Base-by-base conservation (phyloP, 192 early-diverging fungal genomes). In the Backusella macrospora region DNA sequence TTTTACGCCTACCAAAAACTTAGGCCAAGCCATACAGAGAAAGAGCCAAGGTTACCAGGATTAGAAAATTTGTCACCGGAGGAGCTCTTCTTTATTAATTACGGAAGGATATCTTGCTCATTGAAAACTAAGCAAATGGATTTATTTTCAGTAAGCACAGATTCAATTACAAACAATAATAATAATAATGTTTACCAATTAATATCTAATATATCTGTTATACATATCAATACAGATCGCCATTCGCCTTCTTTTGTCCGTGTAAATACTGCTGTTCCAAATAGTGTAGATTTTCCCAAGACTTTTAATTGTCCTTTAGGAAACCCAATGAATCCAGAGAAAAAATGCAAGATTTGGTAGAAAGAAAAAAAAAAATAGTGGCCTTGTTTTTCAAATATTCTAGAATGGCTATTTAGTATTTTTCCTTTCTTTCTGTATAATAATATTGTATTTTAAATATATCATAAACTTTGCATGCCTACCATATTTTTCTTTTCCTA, bases 41-140 rank as follows among this genome's bases (percentile, higher is more conserved):
- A 55, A 65, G 18, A 80, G 37, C 63, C 48, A 15, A 16, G 48
- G 12, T 52, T 80, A n/a, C 76, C 86, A 15, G 90, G 89, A 3
- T 71, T 89, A 29, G 78, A 81, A 2, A 65, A 84, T n/a, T 74
- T 87, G 15, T 73, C 87, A 1, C 74, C 81, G 1, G 86, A 90
- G 13, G 88, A 92, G 72, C 47, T 91, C 23, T 93, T 90, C 68
- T 93, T 84, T 76, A 72, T 93, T 63, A 75, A 82, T n/a, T 92
- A 88, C 83, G 90, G 77, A 8, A 85, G 88, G 59, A 81, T 83
- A 4, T 92, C 90, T 90, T 92, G 91, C 64, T 75, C 73, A 26
- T 74, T 80, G 9, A 68, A 78, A 15, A 81, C 80, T 70, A 82
- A 80, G 16, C 77, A 75, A 38, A 78, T 45, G 12, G 23, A 62